phyloP scores from a whole-genome alignment of 345 rosid genomes.

The Durio zibethinus region DNA sequence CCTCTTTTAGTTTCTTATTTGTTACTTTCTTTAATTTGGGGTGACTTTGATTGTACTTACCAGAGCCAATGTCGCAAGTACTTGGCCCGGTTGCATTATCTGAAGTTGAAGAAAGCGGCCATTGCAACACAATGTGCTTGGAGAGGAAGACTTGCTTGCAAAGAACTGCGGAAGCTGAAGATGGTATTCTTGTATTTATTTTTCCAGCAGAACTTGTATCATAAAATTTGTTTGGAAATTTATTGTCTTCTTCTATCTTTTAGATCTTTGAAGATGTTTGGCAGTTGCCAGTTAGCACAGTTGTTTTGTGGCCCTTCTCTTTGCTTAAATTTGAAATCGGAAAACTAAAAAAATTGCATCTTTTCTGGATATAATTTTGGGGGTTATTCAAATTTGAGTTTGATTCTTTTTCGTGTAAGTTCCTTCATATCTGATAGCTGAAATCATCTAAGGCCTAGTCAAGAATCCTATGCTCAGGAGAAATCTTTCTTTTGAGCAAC shows the following conservation, averaged over 20 bases:
- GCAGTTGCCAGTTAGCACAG: background rate
- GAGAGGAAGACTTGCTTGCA: slow-evolving; percentile 93
- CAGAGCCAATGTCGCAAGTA: slow-evolving; percentile 77
- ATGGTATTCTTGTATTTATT: slow-evolving; percentile 49
- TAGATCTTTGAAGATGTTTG: background rate
- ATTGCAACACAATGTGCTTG: slow-evolving; percentile 85
- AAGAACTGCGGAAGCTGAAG: slow-evolving; percentile 85
- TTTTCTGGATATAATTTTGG: background rate
- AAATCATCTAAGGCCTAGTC: background rate
- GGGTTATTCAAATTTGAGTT: slow-evolving; percentile 10
- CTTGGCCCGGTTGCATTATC: slow-evolving; percentile 59
- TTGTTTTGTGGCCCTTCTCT: background rate
- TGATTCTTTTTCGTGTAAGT: background rate
- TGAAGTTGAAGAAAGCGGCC: slow-evolving; percentile 76
- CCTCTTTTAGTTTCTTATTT: background rate
- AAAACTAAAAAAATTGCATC: background rate
- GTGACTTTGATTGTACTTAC: slow-evolving; percentile 17
- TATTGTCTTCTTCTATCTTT: background rate
- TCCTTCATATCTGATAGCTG: background rate
- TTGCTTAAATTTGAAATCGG: slow-evolving; percentile 1
- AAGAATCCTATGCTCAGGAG: background rate
- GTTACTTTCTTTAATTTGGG: slow-evolving; percentile 7
- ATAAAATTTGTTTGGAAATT: background rate
- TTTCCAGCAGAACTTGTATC: background rate
- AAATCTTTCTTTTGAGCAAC: background rate